Percentiles rank a stretch among this genome's conserved stretches.
Evolutionary conservation across 257 asterid species (phyloP).

Genomic region (Gynochthodes officinalis): DNA sequence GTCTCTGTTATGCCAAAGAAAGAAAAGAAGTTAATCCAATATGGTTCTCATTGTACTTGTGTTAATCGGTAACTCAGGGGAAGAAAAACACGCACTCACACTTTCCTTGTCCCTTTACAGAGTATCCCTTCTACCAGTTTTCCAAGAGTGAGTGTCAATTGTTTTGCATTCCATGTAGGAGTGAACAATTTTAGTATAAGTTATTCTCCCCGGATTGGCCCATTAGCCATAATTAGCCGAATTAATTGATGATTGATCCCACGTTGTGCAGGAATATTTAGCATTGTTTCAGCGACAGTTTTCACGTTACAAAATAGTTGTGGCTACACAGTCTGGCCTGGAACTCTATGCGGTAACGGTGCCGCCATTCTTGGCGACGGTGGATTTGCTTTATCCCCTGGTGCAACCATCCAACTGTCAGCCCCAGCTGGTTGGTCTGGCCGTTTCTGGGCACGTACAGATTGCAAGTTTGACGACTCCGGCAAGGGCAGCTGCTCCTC

Average conservation of each 20-base stretch:
- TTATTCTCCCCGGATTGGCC: no score
- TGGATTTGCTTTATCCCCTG: constrained; percentile 65
- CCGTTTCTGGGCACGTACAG: constrained; percentile 91
- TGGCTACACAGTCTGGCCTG: constrained; percentile 78
- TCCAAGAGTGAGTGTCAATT: no score
- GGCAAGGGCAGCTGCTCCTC: constrained; percentile 68
- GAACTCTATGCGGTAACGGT: constrained; percentile 81
- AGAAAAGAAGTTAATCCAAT: no score
- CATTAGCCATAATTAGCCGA: background rate
- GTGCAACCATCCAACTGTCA: constrained; percentile 48
- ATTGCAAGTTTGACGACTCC: constrained; percentile 52
- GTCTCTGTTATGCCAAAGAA: no score
- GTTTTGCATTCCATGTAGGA: no score
- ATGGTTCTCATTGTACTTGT: no score
- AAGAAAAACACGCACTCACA: no score
- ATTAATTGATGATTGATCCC: background rate
- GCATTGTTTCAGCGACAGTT: constrained; percentile 37
- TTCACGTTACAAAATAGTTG: constrained; percentile 79
- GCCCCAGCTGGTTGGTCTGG: constrained; percentile 91
- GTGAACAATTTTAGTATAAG: no score
- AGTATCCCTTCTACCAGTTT: no score
- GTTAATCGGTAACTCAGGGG: no score
- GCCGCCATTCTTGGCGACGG: constrained; percentile 58
- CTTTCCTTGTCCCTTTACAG: no score
- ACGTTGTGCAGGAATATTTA: constrained; percentile 32